A percentile compares a stretch with the other conserved stretches of the same genome.
phyloP scores from a whole-genome alignment of 306 rosid genomes.

The Luffa acutangula region DNA sequence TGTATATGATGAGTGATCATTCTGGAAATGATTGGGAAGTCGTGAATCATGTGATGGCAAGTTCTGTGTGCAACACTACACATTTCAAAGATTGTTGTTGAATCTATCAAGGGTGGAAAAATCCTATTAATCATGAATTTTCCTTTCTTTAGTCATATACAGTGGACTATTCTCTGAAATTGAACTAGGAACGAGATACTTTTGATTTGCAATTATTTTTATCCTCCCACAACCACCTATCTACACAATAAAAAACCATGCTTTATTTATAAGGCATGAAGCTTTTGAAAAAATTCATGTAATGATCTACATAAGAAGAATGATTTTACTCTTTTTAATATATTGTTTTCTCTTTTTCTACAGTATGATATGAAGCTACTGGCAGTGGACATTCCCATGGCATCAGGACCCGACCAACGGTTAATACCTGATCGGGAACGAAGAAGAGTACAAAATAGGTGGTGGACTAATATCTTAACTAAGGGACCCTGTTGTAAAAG shows the following conservation, averaged over 20 bases:
- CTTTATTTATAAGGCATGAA: not conserved
- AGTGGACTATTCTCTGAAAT: not conserved
- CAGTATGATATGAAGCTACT: constrained; percentile 87
- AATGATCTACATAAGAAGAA: not conserved
- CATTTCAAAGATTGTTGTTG: not conserved
- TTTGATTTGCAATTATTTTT: not conserved
- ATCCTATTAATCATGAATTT: not conserved
- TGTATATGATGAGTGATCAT: not conserved
- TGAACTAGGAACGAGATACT: not conserved
- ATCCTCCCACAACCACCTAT: not conserved
- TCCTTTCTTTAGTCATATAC: not conserved
- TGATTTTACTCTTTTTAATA: not conserved
- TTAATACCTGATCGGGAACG: constrained; percentile 63
- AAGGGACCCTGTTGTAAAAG: constrained; percentile 86
- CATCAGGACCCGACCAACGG: constrained; percentile 90
- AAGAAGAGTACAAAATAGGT: constrained; percentile 74
- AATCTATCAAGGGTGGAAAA: not conserved
- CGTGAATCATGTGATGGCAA: not conserved
- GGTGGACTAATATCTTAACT: constrained; percentile 77
- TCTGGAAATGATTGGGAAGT: not conserved
- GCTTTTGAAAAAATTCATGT: not conserved
- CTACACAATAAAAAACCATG: not conserved
- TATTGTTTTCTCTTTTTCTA: not conserved
- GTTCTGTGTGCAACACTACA: not conserved
- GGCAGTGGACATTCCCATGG: constrained; percentile 93